Conservation (phyloP, 768 basidiomycete genomes). For the Cyathus striatus region DNA sequence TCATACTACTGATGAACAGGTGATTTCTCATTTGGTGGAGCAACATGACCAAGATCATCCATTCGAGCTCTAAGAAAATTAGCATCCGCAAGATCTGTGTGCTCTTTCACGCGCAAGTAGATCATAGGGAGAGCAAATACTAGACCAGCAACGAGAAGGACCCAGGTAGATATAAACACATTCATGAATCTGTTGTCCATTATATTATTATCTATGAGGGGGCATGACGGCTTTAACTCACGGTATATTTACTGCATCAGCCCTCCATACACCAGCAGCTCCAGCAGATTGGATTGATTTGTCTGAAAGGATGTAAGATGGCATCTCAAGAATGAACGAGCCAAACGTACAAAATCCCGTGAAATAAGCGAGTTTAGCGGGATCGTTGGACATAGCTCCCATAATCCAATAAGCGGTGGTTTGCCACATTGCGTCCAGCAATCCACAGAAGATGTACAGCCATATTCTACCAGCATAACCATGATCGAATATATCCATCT, state of each 20-base stretch:
- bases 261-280: constrained; percentile 68
- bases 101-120: constrained; percentile 61
- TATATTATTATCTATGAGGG: constrained; percentile 10
- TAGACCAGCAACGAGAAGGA: constrained; percentile 59
- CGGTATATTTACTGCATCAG: constrained; percentile 59
- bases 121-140: constrained; percentile 73
- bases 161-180: constrained; percentile 72
- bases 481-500: constrained; percentile 57
- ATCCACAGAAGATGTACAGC: constrained; percentile 68
- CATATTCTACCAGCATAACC: constrained; percentile 51
- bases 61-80: constrained; percentile 13
- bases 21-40: neutral
- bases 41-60: neutral
- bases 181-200: constrained; percentile 48
- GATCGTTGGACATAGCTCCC: constrained; percentile 84
- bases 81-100: constrained; percentile 48
- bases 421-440: constrained; percentile 85
- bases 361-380: constrained; percentile 74
- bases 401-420: constrained; percentile 79
- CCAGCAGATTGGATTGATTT: constrained; percentile 77
- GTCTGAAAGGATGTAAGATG: constrained; percentile 29
- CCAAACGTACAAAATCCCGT: constrained; percentile 69
- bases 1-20: no score
- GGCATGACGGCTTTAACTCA: constrained; percentile 28
- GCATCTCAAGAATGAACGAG: neutral